A percentile compares a stretch with the other conserved stretches of the same genome.
phyloP scores from a whole-genome alignment of 139 green algal genomes.

The Closterium sp. region DNA sequence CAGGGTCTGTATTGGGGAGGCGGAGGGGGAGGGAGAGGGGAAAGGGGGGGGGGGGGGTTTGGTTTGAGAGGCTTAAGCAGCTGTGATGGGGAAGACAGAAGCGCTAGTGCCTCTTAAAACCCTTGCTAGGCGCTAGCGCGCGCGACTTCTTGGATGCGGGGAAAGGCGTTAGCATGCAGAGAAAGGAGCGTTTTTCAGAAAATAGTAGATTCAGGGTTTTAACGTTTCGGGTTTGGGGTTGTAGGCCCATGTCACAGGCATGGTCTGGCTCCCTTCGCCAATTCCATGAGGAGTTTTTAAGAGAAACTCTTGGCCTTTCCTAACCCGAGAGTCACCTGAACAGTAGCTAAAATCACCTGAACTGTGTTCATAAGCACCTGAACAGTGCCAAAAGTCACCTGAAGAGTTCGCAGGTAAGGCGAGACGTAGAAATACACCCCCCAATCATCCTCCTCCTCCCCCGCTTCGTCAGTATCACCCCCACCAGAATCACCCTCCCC shows the following conservation, averaged over 20 bases:
- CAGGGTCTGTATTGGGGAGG: constrained; percentile 26
- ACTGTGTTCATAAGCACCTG: not conserved
- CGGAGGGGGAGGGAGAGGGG: not conserved
- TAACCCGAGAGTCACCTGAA: too few relatives aligned
- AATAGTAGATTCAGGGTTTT: not conserved
- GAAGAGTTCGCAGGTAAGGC: not conserved
- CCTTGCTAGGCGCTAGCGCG: too few relatives aligned
- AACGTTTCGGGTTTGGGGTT: not conserved
- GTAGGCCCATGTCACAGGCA: too few relatives aligned
- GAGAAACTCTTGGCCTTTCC: too few relatives aligned
- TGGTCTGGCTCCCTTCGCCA: too few relatives aligned
- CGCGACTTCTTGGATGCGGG: constrained; percentile 49
- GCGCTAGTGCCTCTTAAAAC: too few relatives aligned
- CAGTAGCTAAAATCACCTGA: not conserved
- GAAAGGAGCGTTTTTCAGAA: not conserved
- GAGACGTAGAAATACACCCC: not conserved
- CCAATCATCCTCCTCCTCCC: not conserved
- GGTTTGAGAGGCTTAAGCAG: not conserved
- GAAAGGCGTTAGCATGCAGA: not conserved
- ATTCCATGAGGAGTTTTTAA: too few relatives aligned
- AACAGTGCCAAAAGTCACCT: not conserved
- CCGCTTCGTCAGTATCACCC: not conserved
- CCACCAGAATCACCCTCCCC: not conserved
- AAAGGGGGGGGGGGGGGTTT: not conserved
- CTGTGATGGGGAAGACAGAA: too few relatives aligned